phyloP scores from a whole-genome alignment of 2,329 filamentous ascomycete genomes.

The Calonectria crousiana region DNA sequence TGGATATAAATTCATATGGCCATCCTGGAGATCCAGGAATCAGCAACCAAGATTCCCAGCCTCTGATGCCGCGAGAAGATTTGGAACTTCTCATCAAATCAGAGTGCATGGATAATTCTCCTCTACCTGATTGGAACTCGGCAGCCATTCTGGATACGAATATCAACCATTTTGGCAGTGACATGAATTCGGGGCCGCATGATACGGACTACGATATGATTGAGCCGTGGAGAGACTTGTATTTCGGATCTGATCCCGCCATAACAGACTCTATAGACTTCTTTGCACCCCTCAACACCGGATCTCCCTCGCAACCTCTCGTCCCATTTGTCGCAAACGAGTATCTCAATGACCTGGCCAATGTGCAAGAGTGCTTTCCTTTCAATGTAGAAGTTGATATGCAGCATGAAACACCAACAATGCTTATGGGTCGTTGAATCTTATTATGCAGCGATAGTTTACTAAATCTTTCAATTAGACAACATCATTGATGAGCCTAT shows the following conservation, averaged over 20 bases:
- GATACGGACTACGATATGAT: neutral
- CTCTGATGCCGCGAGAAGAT: neutral
- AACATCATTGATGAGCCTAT: too few relatives aligned
- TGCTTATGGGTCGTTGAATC: neutral
- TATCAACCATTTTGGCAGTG: neutral
- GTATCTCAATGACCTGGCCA: neutral
- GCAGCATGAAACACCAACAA: neutral
- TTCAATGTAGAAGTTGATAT: neutral
- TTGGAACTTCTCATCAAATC: neutral
- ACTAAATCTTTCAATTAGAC: too few relatives aligned
- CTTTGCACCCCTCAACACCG: neutral
- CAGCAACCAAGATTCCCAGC: neutral
- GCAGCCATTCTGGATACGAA: neutral
- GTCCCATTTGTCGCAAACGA: neutral
- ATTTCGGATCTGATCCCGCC: neutral
- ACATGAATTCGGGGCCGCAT: neutral
- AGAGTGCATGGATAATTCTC: neutral
- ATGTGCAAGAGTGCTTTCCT: neutral
- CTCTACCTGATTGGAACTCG: neutral
- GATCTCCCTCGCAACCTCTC: neutral
- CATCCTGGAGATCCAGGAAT: accelerated
- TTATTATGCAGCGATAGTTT: neutral
- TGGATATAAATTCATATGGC: neutral
- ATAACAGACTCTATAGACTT: neutral
- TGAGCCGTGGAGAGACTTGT: neutral